Base-by-base conservation (phyloP, 768 basidiomycete species). In the Panaeolus cyanescens region DNA sequence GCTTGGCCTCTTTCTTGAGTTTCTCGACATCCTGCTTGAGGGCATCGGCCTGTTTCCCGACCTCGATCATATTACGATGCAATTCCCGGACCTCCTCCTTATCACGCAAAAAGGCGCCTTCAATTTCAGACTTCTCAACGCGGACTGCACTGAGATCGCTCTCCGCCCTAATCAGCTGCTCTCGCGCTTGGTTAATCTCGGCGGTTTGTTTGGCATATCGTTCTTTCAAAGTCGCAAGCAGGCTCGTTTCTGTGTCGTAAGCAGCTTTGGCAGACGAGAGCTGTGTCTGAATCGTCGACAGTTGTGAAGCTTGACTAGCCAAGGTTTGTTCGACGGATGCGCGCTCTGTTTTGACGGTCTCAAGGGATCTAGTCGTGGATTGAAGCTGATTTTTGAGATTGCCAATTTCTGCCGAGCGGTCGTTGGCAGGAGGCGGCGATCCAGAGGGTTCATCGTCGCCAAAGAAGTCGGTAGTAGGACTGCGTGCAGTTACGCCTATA, bases 71-170 rank as follows among this genome's bases (percentile, higher is more conserved):
- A 71, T 85, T 86, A 67, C 87, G 85, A 68, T 97, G 89, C 63
- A 98, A 75, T 39, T 89, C 92, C 39, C 96, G 82, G 4, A 92
- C 87, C 62, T 98, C 97, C 73, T 99, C 97, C 76, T 96, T 98
- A 73, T 99, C 97, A 34, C 92, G 83, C 62, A 99, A 73, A 59
- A 96, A 83, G 2, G 85, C 76, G 9, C 94, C 92, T 72, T 96
- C 95, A 20, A 98, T 80, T 74, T 99, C 97, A 6, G 89, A 80
- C 78, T 96, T 98, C 77, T 98, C 95, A 20, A 94, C 86, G 15
- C 90, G 81, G 50, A 96, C 70, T 7, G 91, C 95, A 64, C 92
- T 94, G 37, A 99, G 81, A 65, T 98, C 95, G 70, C 93, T 95
- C 77, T 99, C 96, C 4, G 92, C 89, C 39, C 83, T 81, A 65